These are phyloP conservation scores for Alisma plantagoaquatica DNA, from an alignment of 106 monocot species.

Conservation along the genomic window DNA sequence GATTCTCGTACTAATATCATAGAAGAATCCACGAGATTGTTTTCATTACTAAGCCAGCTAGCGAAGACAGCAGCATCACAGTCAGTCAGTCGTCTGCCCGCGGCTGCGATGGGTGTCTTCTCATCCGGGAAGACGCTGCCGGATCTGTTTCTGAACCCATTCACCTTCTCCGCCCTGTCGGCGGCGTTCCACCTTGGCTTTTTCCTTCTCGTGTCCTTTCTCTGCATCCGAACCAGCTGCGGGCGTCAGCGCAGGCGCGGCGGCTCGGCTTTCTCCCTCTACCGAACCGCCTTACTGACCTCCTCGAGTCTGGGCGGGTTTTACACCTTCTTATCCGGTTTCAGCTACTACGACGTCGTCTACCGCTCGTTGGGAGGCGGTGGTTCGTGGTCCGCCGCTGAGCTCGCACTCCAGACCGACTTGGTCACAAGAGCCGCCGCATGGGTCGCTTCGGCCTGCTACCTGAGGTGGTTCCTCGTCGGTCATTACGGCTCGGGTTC, in stretches of 20 bases:
- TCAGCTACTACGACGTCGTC: constrained; percentile 20
- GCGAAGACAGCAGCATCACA: too few species aligned
- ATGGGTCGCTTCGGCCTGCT: constrained; percentile 33
- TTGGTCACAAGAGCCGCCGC: constrained; percentile 28
- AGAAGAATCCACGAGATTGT: too few species aligned
- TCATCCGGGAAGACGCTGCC: background rate
- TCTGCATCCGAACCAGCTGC: too few species aligned
- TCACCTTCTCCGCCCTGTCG: constrained; percentile 33
- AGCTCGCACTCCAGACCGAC: constrained; percentile 23
- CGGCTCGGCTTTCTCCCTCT: too few species aligned
- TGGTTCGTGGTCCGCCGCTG: constrained; percentile 10
- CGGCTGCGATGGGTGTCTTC: too few species aligned
- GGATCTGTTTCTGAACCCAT: constrained; percentile 20
- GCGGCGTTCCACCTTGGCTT: constrained; percentile 39
- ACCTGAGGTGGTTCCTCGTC: constrained; percentile 12
- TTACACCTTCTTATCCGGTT: constrained; percentile 26
- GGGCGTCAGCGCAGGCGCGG: too few species aligned
- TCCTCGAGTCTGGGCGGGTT: constrained; percentile 27
- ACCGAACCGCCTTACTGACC: constrained; percentile 20
- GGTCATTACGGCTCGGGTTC: constrained; percentile 9
- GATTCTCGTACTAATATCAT: too few species aligned
- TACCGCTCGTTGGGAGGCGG: too few species aligned
- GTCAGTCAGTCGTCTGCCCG: too few species aligned
- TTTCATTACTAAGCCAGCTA: too few species aligned
- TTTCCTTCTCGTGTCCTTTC: constrained; percentile 24